phyloP scores from a whole-genome alignment of 225 moss, liverwort and hornwort species.

The Asterella californica region DNA sequence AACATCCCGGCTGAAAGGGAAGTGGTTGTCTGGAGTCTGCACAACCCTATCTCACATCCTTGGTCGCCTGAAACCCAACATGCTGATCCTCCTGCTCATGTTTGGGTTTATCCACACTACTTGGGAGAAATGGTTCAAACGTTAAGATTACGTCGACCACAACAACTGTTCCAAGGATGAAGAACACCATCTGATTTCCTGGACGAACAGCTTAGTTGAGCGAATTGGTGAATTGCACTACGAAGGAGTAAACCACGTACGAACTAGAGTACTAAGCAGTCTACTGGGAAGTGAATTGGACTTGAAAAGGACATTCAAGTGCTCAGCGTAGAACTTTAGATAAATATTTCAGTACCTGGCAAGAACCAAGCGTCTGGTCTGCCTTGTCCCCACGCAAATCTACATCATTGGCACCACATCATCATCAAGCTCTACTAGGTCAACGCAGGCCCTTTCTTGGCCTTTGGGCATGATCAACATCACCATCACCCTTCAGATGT shows the following conservation, averaged over 20 bases:
- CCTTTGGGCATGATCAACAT: no score
- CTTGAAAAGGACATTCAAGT: neutral
- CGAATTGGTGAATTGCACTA: neutral
- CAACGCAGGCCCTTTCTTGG: neutral
- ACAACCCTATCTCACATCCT: neutral
- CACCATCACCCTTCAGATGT: no score
- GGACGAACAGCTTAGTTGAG: conserved; percentile 1
- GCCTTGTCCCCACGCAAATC: conserved; percentile 41
- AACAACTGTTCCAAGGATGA: conserved; percentile 28
- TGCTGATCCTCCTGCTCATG: conserved; percentile 14
- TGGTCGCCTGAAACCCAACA: neutral
- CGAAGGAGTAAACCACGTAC: no score
- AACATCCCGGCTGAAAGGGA: no score
- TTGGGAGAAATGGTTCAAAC: conserved; percentile 35
- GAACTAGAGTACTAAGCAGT: neutral
- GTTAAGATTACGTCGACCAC: conserved; percentile 28
- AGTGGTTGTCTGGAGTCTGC: no score
- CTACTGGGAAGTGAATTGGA: neutral
- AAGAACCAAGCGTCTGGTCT: conserved; percentile 17
- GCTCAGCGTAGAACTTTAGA: neutral
- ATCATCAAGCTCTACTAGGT: no score
- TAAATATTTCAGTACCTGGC: conserved; percentile 24
- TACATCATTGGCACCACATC: neutral
- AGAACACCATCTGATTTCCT: conserved; percentile 39
- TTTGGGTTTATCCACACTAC: conserved; percentile 23